Base-by-base conservation (phyloP, 2,329 filamentous ascomycete species). In the Paraphaeosphaeria minitans region DNA sequence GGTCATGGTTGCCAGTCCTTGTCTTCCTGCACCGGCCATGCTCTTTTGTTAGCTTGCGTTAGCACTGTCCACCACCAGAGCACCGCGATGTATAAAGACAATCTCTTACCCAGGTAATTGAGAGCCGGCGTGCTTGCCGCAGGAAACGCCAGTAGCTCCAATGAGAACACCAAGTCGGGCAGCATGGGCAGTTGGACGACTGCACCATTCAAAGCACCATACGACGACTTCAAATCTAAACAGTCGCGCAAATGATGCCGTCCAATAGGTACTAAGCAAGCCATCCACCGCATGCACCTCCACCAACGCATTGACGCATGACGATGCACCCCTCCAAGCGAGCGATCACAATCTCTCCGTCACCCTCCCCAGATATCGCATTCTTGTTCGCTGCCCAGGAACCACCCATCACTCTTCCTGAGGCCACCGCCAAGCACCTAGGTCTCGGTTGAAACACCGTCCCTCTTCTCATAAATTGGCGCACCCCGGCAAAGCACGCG, bases 401-500 rank as follows among this genome's bases (percentile, higher is more conserved):
- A n/a, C 16, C 12, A 27, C 22, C 12, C 37, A 41, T 29, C 49
- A 52, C 45, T 53, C 31, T 53, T 33, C 51, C 39, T 46, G 51
- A 45, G 27, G 51, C 51, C 10, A n/a, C 19, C 41, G 51, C 51
- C 51, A 53, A 53, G 51, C 27, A 29, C 19, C 27, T 43, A 45
- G 12, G 9, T 21, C 51, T 16, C 24, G 14, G 41, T 43, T 54
- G 50, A 58, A 58, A 58, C 56, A 53, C 42, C 16, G 49, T n/a
- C 43, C 35, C 33, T 48, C 49, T 41, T 53, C 49, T 53, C 49
- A 37, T 53, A 53, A 16, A 57, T 53, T 57, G 14, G 29, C 27
- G 41, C 3, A 46, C 43, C 55, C 55, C 22, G 29, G 55, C 33
- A n/a, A 16, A 39, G 8, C 10, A 27, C 27, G 16, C 42, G 39